Base-by-base conservation (phyloP, 2,329 filamentous ascomycete genomes). In the Beauveria scarabaeidicola region DNA sequence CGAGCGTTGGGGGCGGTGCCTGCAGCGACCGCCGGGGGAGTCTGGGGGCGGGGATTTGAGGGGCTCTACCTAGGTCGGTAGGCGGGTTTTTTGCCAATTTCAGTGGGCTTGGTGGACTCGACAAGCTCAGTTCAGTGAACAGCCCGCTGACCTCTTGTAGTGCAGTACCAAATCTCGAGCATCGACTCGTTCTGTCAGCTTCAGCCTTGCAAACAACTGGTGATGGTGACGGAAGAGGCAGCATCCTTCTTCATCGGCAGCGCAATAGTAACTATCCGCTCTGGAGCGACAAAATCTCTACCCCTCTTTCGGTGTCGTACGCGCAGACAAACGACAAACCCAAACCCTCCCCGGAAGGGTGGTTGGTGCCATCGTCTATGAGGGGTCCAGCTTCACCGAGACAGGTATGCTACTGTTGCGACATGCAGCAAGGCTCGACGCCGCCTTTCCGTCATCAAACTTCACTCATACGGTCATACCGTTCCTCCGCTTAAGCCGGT, bases 171-270 rank as follows among this genome's bases (percentile, higher is more conserved):
- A 48, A 44, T n/a, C 29, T 23, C 9, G n/a, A 36, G 32, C 5
- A 36, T 36, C 32, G 32, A 36, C 32, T 15, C 32, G 32, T 15
- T 11, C 47, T 17, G 19, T 58, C 55, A 58, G 46, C 55, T 52
- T 58, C 55, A 58, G 55, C 55, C 47, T 41, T 44, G 46, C 55
- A 58, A 58, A 58, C 46, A n/a, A 40, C 36, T 10, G 3, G 32
- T 32, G 44, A 56, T 56, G 54, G 36, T 50, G 44, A 57, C 32
- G 32, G n/a, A 15, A 47, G 36, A 50, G 29, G 43, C 52, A 38
- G 32, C 54, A 27, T 27, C 44, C 27, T 48, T 21, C 6, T 19
- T 25, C 36, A 36, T 51, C 55, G 38, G 46, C 25, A n/a, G 21
- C 15, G 21, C 19, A 50, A 50, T 17, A 50, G 41, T 3, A 29